Conservation (phyloP, 352 stramenopile genomes). For the Phytophthora idaei region DNA sequence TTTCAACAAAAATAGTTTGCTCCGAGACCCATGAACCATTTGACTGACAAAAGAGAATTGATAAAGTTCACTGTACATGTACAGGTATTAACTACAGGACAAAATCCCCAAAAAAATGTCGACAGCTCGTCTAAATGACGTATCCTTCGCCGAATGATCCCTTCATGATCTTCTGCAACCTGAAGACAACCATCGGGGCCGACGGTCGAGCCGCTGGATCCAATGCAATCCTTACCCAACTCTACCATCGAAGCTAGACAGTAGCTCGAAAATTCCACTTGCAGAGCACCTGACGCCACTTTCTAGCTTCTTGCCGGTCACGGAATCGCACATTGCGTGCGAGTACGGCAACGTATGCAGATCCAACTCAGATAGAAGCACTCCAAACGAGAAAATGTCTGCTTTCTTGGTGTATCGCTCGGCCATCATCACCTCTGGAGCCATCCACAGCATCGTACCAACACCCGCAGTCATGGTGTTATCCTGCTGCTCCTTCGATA, state of each 20-base stretch:
- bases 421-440: conserved; percentile 34
- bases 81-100: too few species aligned
- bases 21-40: too few species aligned
- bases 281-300: conserved; percentile 11
- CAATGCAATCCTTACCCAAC: conserved; percentile 10
- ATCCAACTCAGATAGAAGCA: conserved; percentile 35
- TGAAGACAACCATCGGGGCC: conserved; percentile 23
- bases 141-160: not conserved
- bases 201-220: conserved; percentile 9
- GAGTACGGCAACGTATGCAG: conserved; percentile 24
- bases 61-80: too few species aligned
- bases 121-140: not conserved
- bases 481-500: conserved; percentile 12
- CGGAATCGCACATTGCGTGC: conserved; percentile 9
- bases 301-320: conserved; percentile 5
- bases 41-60: too few species aligned
- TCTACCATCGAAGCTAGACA: conserved; percentile 2
- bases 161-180: conserved; percentile 17
- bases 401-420: conserved; percentile 36
- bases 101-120: too few species aligned
- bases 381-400: conserved; percentile 39
- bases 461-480: conserved; percentile 39
- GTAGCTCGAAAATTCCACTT: conserved; percentile 17
- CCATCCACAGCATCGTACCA: conserved; percentile 36
- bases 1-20: too few species aligned